Evolutionary conservation across 164 flowering plant genomes (phyloP).

Genomic region (Houttuynia cordata): DNA sequence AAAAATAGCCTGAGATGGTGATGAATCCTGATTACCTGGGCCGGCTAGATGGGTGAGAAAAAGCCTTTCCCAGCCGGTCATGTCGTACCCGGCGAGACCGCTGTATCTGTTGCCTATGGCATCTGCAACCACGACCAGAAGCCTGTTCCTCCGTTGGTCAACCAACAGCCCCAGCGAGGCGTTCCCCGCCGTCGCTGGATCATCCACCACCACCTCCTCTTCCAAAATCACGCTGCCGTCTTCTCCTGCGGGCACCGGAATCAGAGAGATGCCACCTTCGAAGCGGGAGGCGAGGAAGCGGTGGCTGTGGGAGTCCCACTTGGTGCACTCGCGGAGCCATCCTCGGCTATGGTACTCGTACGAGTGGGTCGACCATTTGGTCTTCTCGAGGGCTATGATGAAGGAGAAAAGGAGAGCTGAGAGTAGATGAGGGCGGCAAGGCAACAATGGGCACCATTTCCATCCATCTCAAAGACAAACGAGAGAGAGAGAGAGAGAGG

Average conservation of each 20-base stretch:
- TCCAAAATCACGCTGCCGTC: slow-evolving; percentile 18
- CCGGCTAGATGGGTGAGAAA: slow-evolving; percentile 64
- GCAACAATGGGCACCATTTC: background rate
- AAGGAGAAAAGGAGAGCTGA: slow-evolving; percentile 62
- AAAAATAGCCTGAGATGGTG: background rate
- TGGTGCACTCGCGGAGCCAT: slow-evolving; percentile 61
- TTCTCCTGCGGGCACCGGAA: slow-evolving; percentile 28
- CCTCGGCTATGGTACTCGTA: slow-evolving; percentile 62
- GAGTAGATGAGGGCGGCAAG: slow-evolving; percentile 26
- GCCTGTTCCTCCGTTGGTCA: slow-evolving; percentile 55
- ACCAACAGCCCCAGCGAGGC: slow-evolving; percentile 48
- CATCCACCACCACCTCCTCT: slow-evolving; percentile 31
- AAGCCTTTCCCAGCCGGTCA: slow-evolving; percentile 52
- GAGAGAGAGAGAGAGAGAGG: background rate
- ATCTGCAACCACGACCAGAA: slow-evolving; percentile 54
- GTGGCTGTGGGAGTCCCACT: slow-evolving; percentile 59
- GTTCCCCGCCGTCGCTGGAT: slow-evolving; percentile 49
- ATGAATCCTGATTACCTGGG: slow-evolving; percentile 34
- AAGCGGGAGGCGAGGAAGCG: slow-evolving; percentile 67
- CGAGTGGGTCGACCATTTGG: slow-evolving; percentile 31
- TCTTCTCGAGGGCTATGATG: slow-evolving; percentile 42
- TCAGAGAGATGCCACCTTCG: slow-evolving; percentile 57
- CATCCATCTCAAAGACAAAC: background rate
- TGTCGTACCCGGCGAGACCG: slow-evolving; percentile 73
- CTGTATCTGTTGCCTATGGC: slow-evolving; percentile 34